A percentile compares a stretch with the other conserved stretches of the same genome.
These are phyloP conservation scores for Lichina pygmaea DNA, from an alignment of 495 filamentous ascomycete species.

Conservation along the genomic window DNA sequence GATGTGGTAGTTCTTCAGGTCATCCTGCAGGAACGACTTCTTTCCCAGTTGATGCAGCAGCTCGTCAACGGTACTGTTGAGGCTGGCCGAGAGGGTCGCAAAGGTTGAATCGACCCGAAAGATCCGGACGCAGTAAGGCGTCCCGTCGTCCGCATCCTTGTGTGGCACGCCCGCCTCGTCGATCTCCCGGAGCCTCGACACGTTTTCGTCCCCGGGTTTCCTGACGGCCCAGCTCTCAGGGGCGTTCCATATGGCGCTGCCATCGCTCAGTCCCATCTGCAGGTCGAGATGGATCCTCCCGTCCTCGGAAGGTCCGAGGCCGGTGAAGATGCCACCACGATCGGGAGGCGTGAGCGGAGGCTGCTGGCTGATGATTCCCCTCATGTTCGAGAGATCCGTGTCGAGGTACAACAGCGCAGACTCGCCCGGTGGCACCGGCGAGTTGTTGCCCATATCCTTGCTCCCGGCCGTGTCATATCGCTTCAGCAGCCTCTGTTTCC, in stretches of 20 bases:
- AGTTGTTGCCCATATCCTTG: background rate
- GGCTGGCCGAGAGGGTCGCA: constrained; percentile 53
- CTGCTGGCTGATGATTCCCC: constrained; percentile 51
- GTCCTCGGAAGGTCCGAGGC: constrained; percentile 21
- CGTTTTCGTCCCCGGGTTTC: constrained; percentile 35
- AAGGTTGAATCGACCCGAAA: constrained; percentile 87
- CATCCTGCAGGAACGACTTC: constrained; percentile 77
- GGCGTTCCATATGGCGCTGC: constrained; percentile 45
- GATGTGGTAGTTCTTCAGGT: constrained; percentile 79
- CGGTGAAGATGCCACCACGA: constrained; percentile 19
- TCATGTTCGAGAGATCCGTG: constrained; percentile 59
- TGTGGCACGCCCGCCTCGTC: constrained; percentile 26
- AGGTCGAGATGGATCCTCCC: constrained; percentile 8
- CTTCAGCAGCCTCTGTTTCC: background rate
- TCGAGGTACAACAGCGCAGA: constrained; percentile 38
- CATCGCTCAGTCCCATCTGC: constrained; percentile 8
- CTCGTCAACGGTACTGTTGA: constrained; percentile 64
- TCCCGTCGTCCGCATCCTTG: constrained; percentile 35
- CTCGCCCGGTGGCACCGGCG: background rate
- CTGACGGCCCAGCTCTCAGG: constrained; percentile 87
- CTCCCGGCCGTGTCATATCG: background rate
- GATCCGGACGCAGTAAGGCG: constrained; percentile 74
- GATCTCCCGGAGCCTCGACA: constrained; percentile 27
- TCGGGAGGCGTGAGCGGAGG: constrained; percentile 33
- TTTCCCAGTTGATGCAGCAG: constrained; percentile 60